Percentiles rank a stretch among this genome's conserved stretches.
These are phyloP conservation scores for Zygoascus flipseniorum DNA, from an alignment of 805 yeast genomes.

Conservation along the genomic window DNA sequence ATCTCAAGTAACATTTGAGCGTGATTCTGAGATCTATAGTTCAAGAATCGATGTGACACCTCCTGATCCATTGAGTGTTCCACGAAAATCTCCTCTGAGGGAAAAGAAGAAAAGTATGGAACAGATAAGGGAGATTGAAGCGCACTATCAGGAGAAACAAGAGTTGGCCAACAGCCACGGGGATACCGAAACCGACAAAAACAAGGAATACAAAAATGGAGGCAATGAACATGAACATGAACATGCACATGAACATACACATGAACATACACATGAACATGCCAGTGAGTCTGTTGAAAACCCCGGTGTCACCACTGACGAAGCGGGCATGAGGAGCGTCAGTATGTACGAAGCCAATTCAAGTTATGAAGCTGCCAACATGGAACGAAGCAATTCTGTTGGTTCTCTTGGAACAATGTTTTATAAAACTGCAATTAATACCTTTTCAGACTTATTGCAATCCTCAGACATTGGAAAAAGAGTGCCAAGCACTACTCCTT, in stretches of 20 bases:
- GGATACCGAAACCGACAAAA: background rate
- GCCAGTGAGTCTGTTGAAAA: background rate
- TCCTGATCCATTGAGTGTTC: background rate
- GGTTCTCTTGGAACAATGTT: background rate
- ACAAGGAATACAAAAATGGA: background rate
- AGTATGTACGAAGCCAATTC: background rate
- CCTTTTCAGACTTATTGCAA: background rate
- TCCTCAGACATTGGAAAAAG: background rate
- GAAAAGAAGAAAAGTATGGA: background rate
- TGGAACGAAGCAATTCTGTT: background rate
- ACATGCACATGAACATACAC: background rate
- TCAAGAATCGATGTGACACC: background rate
- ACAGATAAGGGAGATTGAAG: background rate
- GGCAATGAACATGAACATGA: background rate
- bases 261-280: background rate
- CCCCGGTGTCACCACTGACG: background rate
- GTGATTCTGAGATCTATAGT: background rate
- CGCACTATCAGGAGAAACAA: too few relatives aligned
- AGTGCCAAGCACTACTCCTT: background rate
- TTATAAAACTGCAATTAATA: background rate
- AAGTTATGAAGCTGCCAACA: background rate
- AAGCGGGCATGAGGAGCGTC: background rate
- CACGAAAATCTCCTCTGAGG: background rate
- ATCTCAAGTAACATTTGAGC: background rate
- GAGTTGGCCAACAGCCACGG: background rate